Evolutionary conservation across 805 yeast species (phyloP).

Genomic region (Metschnikowia colocasiae): DNA sequence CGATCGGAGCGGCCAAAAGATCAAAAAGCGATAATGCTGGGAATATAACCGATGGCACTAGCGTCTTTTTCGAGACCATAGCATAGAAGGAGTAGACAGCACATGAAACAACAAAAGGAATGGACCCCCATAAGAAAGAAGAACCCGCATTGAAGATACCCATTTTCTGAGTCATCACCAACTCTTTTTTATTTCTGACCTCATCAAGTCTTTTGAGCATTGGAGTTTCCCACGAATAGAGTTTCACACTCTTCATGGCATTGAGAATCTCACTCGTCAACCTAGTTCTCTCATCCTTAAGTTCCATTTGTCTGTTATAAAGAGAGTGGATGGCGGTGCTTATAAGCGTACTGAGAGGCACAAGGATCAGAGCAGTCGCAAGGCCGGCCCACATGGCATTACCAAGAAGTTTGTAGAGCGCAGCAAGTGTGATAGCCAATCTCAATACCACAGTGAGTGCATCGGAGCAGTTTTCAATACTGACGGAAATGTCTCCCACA

Average conservation of each 20-base stretch:
- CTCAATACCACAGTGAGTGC: conserved; percentile 47
- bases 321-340: conserved; percentile 42
- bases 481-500: conserved; percentile 52
- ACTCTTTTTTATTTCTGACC: conserved; percentile 57
- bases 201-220: conserved; percentile 50
- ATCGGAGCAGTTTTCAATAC: conserved; percentile 52
- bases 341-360: conserved; percentile 52
- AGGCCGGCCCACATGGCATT: conserved; percentile 58
- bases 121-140: conserved; percentile 35
- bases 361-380: conserved; percentile 48
- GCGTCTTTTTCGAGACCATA: conserved; percentile 20
- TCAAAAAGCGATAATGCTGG: conserved; percentile 40
- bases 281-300: conserved; percentile 58
- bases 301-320: conserved; percentile 56
- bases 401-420: conserved; percentile 56
- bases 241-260: conserved; percentile 60
- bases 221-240: conserved; percentile 69
- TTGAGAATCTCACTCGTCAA: conserved; percentile 56
- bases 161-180: conserved; percentile 47
- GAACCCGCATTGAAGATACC: conserved; percentile 34
- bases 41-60: conserved; percentile 37
- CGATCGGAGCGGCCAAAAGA: conserved; percentile 34
- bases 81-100: conserved; percentile 31
- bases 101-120: conserved; percentile 36
- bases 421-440: conserved; percentile 48